These are phyloP conservation scores for Wickerhamiella vanderwaltii DNA, from an alignment of 805 yeast genomes.

Conservation along the genomic window DNA sequence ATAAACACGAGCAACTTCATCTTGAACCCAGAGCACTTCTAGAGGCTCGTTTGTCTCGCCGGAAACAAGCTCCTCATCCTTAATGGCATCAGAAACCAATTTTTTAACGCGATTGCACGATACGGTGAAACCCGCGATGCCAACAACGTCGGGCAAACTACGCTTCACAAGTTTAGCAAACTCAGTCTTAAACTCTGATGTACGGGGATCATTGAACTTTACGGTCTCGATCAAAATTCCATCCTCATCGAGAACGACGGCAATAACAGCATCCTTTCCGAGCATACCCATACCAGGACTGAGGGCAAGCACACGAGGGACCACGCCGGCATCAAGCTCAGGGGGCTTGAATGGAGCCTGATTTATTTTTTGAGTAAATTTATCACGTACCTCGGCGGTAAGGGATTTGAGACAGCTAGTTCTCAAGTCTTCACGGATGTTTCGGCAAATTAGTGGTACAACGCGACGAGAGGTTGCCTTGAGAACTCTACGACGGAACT, in stretches of 20 bases:
- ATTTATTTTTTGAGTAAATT: slow-evolving; percentile 60
- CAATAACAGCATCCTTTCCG: slow-evolving; percentile 75
- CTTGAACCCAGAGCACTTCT: slow-evolving; percentile 72
- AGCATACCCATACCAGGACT: slow-evolving; percentile 79
- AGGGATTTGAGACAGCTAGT: slow-evolving; percentile 62
- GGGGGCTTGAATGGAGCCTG: slow-evolving; percentile 89
- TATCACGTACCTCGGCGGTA: slow-evolving; percentile 54
- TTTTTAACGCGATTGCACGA: slow-evolving; percentile 46
- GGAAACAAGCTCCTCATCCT: slow-evolving; percentile 35
- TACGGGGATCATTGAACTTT: slow-evolving; percentile 66
- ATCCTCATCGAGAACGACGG: slow-evolving; percentile 61
- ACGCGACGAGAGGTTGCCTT: slow-evolving; percentile 55
- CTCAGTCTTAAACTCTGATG: slow-evolving; percentile 50
- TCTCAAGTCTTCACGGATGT: slow-evolving; percentile 72
- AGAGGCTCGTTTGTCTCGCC: slow-evolving; percentile 31
- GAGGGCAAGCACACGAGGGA: slow-evolving; percentile 71
- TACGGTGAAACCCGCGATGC: slow-evolving; percentile 79
- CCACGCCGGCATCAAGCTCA: slow-evolving; percentile 64
- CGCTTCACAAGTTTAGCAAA: slow-evolving; percentile 48
- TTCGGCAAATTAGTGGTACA: slow-evolving; percentile 53
- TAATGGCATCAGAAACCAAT: slow-evolving; percentile 42
- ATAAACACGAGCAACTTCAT: slow-evolving; percentile 83
- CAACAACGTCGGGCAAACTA: slow-evolving; percentile 79
- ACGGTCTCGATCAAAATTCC: slow-evolving; percentile 67
- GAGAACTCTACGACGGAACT: slow-evolving; percentile 54